phyloP scores from a whole-genome alignment of 805 yeast species.

The Zygosaccharomyces siamensis region DNA sequence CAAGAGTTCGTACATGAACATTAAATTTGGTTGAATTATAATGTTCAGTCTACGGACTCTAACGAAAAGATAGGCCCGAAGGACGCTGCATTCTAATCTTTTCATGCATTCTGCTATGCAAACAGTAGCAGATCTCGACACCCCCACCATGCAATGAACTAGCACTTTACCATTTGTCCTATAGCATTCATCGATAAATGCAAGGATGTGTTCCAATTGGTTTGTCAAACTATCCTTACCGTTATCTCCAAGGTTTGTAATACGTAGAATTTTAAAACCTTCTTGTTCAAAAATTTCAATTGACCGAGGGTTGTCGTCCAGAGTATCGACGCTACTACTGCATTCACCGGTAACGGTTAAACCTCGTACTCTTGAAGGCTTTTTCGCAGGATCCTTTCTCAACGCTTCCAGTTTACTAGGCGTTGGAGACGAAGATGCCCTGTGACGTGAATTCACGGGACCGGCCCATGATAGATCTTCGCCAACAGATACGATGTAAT shows the following conservation, averaged over 20 bases:
- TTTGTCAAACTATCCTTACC: slow-evolving; percentile 74
- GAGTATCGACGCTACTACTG: neutral
- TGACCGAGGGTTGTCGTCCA: slow-evolving; percentile 4
- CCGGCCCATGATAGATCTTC: slow-evolving; percentile 62
- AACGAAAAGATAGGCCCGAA: slow-evolving; percentile 82
- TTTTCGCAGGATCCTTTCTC: neutral
- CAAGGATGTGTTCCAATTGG: slow-evolving; percentile 58
- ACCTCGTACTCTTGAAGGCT: slow-evolving; percentile 5
- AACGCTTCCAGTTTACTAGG: neutral
- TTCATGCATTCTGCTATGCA: slow-evolving; percentile 94
- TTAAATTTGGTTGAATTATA: slow-evolving; percentile 87
- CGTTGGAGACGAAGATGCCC: slow-evolving; percentile 20
- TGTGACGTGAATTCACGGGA: slow-evolving; percentile 8
- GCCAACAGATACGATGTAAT: slow-evolving; percentile 79
- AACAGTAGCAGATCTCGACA: slow-evolving; percentile 89
- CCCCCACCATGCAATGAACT: slow-evolving; percentile 95
- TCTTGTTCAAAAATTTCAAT: slow-evolving; percentile 23
- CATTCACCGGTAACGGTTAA: slow-evolving; percentile 1
- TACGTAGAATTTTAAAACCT: slow-evolving; percentile 41
- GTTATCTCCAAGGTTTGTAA: slow-evolving; percentile 80
- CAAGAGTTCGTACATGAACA: slow-evolving; percentile 85
- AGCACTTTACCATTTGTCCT: slow-evolving; percentile 47
- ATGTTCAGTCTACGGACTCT: slow-evolving; percentile 85
- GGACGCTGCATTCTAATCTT: slow-evolving; percentile 57
- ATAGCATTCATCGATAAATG: slow-evolving; percentile 56